Conservation (phyloP, 768 basidiomycete species). For the Leccinum uliginosum region DNA sequence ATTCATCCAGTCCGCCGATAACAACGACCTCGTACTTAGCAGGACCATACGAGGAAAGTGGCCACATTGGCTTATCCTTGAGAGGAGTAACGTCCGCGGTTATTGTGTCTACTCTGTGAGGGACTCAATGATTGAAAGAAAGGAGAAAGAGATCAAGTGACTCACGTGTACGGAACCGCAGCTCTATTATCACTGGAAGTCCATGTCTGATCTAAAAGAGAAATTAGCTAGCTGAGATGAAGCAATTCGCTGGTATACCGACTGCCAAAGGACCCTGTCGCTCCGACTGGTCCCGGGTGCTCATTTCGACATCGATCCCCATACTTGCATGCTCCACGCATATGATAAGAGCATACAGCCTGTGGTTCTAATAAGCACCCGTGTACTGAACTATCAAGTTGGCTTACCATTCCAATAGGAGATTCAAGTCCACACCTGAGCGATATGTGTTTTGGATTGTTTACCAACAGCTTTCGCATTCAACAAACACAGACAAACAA, state of each 20-base stretch:
- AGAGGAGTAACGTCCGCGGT: conserved; percentile 53
- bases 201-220: conserved; percentile 39
- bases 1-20: conserved; percentile 63
- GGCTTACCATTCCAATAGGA: conserved; percentile 15
- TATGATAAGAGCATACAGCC: conserved; percentile 59
- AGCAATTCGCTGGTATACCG: conserved; percentile 25
- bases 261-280: conserved; percentile 48
- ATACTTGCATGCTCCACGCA: conserved; percentile 63
- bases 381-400: not conserved
- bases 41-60: conserved; percentile 73
- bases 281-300: conserved; percentile 45
- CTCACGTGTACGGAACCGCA: conserved; percentile 39
- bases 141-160: not conserved
- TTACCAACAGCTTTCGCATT: conserved; percentile 12
- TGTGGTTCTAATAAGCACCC: conserved; percentile 22
- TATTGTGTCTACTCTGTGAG: conserved; percentile 55
- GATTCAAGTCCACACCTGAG: not conserved
- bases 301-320: conserved; percentile 64
- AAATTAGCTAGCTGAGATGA: conserved; percentile 11
- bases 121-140: not conserved
- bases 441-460: conserved; percentile 4
- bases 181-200: conserved; percentile 27
- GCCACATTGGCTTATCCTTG: conserved; percentile 74
- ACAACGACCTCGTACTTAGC: conserved; percentile 70
- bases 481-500: conserved; percentile 17